Base-by-base conservation (phyloP, 2,329 filamentous ascomycete species). In the Claviceps sorghi region DNA sequence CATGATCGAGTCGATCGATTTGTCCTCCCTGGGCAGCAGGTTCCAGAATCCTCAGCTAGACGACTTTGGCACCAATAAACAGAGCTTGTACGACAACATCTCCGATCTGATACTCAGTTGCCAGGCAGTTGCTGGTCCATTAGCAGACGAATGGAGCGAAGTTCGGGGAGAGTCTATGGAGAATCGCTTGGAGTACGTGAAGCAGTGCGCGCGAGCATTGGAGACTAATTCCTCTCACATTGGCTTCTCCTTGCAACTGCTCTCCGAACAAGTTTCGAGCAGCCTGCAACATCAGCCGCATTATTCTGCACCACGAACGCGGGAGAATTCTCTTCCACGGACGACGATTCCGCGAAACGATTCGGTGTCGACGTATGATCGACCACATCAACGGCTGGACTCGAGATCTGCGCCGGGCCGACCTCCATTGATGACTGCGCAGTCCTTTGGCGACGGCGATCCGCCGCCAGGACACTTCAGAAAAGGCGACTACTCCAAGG, bases 131-230 rank as follows among this genome's bases (percentile, higher is more conserved):
- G 87, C 89, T 6, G 88, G 88, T 9, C 93, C 93, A 6, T 69
- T 98, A 44, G 87, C 85, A 9, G 93, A 98, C 64, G 93, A 98
- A 69, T 98, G 93, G 93, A 82, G 90, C 4, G 89, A 95, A 64
- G 75, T 90, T n/a, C 82, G 89, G 44, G 88, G 89, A 1, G 88
- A 95, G 64, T 86, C 90, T 8, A 73, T 98, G 32, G 91, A 96
- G 62, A 88, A 88, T 58, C 82, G 93, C 22, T 69, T 97, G 29
- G 86, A 85, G 57, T 84, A 86, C 56, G 88, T 96, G 54, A 80
- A 85, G 50, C 76, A 81, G 54, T 86, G 88, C 55, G 82, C 84
- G 10, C 80, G 85, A 59, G 86, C 91, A 47, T 73, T 98, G 19
- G 89, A 97, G 65, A 86, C 83, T 21, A 90, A 87, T 60, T 85